Evolutionary conservation across 352 stramenopile genomes (phyloP).

Genomic region (Pythium biforme): DNA sequence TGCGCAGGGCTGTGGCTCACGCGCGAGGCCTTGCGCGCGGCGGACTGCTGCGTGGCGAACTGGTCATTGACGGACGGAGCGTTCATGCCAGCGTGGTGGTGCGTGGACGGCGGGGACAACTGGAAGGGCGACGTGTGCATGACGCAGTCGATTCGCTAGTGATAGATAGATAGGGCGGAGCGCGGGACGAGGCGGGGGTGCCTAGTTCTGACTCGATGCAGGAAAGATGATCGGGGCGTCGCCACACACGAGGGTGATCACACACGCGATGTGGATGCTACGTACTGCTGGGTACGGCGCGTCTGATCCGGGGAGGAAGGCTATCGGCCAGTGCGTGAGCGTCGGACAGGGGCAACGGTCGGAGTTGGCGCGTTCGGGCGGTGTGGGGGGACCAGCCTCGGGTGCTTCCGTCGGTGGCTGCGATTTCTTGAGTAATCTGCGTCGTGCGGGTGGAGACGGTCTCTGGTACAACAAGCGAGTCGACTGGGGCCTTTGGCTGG

Average conservation of each 20-base stretch:
- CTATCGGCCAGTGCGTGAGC: background rate
- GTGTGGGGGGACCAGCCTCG: background rate
- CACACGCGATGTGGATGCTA: background rate
- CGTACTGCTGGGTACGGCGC: background rate
- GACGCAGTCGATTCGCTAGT: background rate
- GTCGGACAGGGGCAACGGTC: background rate
- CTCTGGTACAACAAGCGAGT: background rate
- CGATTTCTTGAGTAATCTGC: slow-evolving; percentile 16
- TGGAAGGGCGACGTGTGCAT: background rate
- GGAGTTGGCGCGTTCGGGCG: background rate
- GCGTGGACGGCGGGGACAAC: background rate
- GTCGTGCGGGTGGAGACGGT: background rate
- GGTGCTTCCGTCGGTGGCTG: slow-evolving; percentile 1
- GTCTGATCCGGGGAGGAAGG: background rate
- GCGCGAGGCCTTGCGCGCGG: slow-evolving; percentile 5
- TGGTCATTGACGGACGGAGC: background rate
- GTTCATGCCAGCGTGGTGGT: background rate
- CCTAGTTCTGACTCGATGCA: background rate
- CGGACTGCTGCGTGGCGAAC: background rate
- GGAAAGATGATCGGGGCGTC: background rate
- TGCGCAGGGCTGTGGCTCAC: background rate
- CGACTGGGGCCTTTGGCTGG: too few relatives aligned
- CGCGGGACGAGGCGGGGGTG: background rate
- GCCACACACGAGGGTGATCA: background rate
- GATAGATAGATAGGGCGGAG: background rate